A percentile compares a stretch with the other conserved stretches of the same genome.
These are phyloP conservation scores for Psidium friedrichsthalianum DNA, from an alignment of 345 rosid genomes.

Conservation along the genomic window DNA sequence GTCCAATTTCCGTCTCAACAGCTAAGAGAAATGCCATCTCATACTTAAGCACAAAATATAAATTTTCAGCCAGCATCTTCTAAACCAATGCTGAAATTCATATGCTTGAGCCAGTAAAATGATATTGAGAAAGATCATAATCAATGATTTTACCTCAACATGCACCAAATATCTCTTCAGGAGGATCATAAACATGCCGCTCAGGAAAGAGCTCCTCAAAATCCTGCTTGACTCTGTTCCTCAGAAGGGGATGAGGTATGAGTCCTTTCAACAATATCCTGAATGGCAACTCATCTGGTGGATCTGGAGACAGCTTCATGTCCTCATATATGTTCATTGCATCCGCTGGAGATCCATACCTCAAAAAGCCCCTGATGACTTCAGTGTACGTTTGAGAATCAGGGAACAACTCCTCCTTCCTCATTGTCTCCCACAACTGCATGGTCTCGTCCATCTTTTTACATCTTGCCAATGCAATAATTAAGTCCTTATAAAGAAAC, in stretches of 20 bases:
- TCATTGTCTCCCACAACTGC: slow-evolving; percentile 65
- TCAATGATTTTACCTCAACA: slow-evolving; percentile 23
- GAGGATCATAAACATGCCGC: slow-evolving; percentile 81
- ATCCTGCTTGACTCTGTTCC: slow-evolving; percentile 88
- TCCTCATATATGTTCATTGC: slow-evolving; percentile 93
- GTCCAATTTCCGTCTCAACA: not conserved
- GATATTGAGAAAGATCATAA: not conserved
- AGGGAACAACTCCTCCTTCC: slow-evolving; percentile 64
- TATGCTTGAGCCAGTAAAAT: not conserved
- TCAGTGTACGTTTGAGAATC: slow-evolving; percentile 88
- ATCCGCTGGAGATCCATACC: slow-evolving; percentile 79
- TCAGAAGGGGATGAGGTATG: slow-evolving; percentile 73
- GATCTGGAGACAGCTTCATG: slow-evolving; percentile 89
- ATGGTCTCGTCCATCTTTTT: slow-evolving; percentile 79
- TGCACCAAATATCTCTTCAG: slow-evolving; percentile 79
- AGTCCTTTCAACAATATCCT: slow-evolving; percentile 86
- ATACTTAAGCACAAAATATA: not conserved
- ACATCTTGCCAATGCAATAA: slow-evolving; percentile 48
- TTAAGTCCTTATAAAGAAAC: slow-evolving; percentile 76
- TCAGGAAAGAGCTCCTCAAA: slow-evolving; percentile 89
- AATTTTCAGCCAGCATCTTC: not conserved
- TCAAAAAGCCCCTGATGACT: slow-evolving; percentile 71
- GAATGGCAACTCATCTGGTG: slow-evolving; percentile 84
- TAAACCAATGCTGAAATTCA: not conserved
- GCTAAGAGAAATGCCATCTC: not conserved